Evolutionary conservation across 2,329 filamentous ascomycete species (phyloP).

Genomic region (Catunica adiposa): DNA sequence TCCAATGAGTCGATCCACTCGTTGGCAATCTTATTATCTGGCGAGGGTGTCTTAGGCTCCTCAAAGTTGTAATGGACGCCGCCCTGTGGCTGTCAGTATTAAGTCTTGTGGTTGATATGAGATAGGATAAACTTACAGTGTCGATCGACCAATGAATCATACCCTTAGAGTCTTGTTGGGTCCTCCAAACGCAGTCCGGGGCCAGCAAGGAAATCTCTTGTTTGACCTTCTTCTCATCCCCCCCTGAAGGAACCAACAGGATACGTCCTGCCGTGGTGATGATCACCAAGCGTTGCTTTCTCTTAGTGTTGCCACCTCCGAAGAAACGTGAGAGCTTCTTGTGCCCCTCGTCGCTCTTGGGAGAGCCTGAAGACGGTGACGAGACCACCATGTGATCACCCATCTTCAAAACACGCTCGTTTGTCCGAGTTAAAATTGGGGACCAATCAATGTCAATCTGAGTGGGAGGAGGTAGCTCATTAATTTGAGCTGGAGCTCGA

Average conservation of each 20-base stretch:
- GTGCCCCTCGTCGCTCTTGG: slow-evolving; percentile 55
- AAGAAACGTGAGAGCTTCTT: slow-evolving; percentile 92
- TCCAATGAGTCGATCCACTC: slow-evolving; percentile 90
- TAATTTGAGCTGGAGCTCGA: slow-evolving; percentile 36
- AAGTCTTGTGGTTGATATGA: background rate
- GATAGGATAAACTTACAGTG: slow-evolving; percentile 52
- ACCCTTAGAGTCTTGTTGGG: slow-evolving; percentile 70
- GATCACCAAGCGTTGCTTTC: slow-evolving; percentile 83
- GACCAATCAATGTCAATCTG: slow-evolving; percentile 98
- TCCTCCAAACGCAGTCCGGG: slow-evolving; percentile 62
- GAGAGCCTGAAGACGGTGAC: slow-evolving; percentile 56
- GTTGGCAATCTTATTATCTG: slow-evolving; percentile 45
- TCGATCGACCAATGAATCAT: slow-evolving; percentile 80
- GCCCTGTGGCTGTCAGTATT: slow-evolving; percentile 33
- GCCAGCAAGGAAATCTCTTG: slow-evolving; percentile 73
- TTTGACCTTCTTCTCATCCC: slow-evolving; percentile 91
- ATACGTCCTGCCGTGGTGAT: slow-evolving; percentile 83
- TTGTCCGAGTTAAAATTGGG: slow-evolving; percentile 74
- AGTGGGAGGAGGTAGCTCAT: slow-evolving; percentile 87
- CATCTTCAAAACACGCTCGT: slow-evolving; percentile 86
- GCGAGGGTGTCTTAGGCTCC: slow-evolving; percentile 56
- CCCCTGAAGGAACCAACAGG: slow-evolving; percentile 75
- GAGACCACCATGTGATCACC: slow-evolving; percentile 79
- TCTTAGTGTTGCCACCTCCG: slow-evolving; percentile 77
- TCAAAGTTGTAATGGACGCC: slow-evolving; percentile 90